Base-by-base conservation (phyloP, 1,139 yeast species). In the Meyerozyma sp. region DNA sequence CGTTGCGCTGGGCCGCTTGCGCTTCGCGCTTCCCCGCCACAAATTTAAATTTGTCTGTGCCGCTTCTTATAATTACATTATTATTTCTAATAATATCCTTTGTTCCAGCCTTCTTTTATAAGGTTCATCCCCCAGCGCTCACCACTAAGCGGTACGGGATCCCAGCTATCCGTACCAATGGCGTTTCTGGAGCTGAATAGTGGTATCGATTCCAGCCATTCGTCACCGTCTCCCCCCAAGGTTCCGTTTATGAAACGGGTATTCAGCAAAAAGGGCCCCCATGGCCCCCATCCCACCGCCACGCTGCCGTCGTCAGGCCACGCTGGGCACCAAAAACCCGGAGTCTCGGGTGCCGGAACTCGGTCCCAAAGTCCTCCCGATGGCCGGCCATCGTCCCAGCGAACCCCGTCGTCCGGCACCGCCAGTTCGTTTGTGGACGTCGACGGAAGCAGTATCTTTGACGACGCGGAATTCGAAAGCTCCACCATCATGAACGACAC, bases 401-500 rank as follows among this genome's bases (percentile, higher is more conserved):
- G 37, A 5, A 10, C 37, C 5, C 18, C 37, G 25, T 34, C 37
- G 3, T 10, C 14, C n/a, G 25, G 13, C 37, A 34, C 37, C 37
- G 11, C 25, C 26, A 34, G n/a, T 10, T 34, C 37, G 14, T 34
- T 20, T 21, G 37, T 34, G 26, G 28, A 39, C 30, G 36, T 18
- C 32, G 41, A 44, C 37, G 36, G 30, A 11, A 28, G 35, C 16
- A 44, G 29, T 32, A 28, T 28, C 9, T 39, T 42, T 23, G 48
- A 32, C 25, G 40, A 27, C 13, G 30, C 40, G 28, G 45, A 41
- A 7, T 41, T 43, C 27, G 46, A 40, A 29, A 13, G 43, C 23
- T 6, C 42, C 23, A 43, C 40, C 7, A 43, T 44, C 21, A 23
- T 20, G 14, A 5, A 9, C 8, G 40, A 28, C 16, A 42, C 14